These are phyloP conservation scores for Camellia sinensis DNA, from an alignment of 148 eudicot genomes.

Conservation along the genomic window DNA sequence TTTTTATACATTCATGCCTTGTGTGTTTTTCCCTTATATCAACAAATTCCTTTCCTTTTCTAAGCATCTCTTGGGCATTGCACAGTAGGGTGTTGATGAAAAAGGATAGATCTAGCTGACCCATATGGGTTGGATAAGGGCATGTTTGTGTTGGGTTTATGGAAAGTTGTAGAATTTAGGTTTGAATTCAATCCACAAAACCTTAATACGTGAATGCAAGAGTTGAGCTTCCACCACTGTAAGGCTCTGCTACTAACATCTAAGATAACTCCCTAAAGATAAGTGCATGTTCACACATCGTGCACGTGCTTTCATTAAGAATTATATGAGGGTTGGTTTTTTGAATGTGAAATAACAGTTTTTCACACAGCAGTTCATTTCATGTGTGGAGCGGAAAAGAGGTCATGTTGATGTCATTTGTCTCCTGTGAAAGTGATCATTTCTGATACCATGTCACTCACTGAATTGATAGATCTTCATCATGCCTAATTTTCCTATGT, in stretches of 20 bases:
- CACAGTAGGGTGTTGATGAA: background rate
- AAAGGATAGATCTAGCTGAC: background rate
- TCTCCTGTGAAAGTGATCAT: background rate
- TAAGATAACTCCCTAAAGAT: background rate
- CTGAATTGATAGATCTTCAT: background rate
- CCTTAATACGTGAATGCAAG: background rate
- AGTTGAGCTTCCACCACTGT: background rate
- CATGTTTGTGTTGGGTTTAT: background rate
- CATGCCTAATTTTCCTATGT: background rate
- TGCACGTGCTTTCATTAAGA: background rate
- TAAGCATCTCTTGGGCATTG: background rate
- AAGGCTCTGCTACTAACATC: background rate
- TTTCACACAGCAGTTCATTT: background rate
- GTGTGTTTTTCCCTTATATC: background rate
- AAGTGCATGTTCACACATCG: background rate
- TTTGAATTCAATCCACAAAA: background rate
- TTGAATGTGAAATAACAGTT: background rate
- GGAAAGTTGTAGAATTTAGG: background rate
- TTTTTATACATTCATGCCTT: background rate
- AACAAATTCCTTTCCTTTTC: background rate
- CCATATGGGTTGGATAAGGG: constrained; percentile 7
- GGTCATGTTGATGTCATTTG: background rate
- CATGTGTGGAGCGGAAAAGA: background rate
- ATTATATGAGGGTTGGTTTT: background rate
- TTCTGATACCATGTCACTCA: background rate